Conservation (phyloP, 164 flowering plant species). For the Stephania japonica region DNA sequence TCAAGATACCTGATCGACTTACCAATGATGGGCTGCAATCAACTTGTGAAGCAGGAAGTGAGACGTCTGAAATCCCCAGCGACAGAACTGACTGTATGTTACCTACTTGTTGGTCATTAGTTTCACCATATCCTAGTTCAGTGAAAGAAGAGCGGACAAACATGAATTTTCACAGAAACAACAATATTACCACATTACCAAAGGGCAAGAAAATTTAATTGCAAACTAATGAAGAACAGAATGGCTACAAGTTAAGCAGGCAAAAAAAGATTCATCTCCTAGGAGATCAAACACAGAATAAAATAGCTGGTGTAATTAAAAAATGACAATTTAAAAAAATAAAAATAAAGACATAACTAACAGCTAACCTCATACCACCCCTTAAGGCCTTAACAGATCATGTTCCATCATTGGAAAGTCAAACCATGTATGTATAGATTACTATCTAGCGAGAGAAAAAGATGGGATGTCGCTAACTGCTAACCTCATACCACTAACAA, state of each 20-base stretch:
- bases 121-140: conserved; percentile 26
- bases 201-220: not conserved
- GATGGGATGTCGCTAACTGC: too few species aligned
- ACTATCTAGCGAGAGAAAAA: not conserved
- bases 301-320: too few species aligned
- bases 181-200: not conserved
- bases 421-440: not conserved
- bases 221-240: not conserved
- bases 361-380: too few species aligned
- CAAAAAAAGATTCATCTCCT: not conserved
- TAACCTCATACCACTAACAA: too few species aligned
- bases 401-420: not conserved
- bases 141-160: conserved; percentile 1
- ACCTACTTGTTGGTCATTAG: conserved; percentile 24
- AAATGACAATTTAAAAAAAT: too few species aligned
- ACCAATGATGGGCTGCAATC: conserved; percentile 44
- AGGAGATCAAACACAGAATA: not conserved
- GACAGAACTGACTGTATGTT: conserved; percentile 36
- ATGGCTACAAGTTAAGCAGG: not conserved
- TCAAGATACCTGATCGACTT: conserved; percentile 13
- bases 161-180: not conserved
- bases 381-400: too few species aligned
- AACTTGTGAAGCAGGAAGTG: conserved; percentile 28
- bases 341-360: too few species aligned
- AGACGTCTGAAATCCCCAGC: conserved; percentile 30